A percentile compares a stretch with the other conserved stretches of the same genome.
phyloP scores from a whole-genome alignment of 2,329 filamentous ascomycete genomes.

The Ophiognomonia clavigignenti-juglandacearum region DNA sequence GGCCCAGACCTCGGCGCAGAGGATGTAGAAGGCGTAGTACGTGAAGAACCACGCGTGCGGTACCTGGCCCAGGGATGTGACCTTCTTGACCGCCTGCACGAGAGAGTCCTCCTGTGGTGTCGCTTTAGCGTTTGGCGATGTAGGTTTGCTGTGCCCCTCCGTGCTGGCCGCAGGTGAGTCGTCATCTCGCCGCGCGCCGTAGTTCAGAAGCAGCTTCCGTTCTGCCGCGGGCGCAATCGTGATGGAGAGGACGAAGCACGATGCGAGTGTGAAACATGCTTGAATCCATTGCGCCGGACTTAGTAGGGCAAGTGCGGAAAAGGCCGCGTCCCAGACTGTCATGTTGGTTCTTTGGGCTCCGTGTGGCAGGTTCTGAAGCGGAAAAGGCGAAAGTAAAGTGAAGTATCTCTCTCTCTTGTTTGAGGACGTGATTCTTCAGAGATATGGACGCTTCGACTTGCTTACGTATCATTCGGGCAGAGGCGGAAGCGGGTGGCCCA shows the following conservation, averaged over 20 bases:
- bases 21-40: constrained; percentile 74
- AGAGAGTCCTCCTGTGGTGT: constrained; percentile 19
- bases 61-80: constrained; percentile 50
- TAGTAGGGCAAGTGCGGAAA: neutral
- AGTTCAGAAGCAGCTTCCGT: constrained; percentile 42
- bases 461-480: too few relatives aligned
- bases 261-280: constrained; percentile 40
- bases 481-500: too few relatives aligned
- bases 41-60: constrained; percentile 87
- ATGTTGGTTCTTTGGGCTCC: neutral
- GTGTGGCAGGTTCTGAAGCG: neutral
- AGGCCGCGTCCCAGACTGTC: neutral
- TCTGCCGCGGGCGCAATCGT: constrained; percentile 39
- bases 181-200: constrained; percentile 39
- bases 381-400: too few relatives aligned
- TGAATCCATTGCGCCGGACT: constrained; percentile 35
- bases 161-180: neutral
- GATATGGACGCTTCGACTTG: too few relatives aligned
- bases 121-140: neutral
- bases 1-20: constrained; percentile 70
- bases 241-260: constrained; percentile 35
- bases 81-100: constrained; percentile 24
- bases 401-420: too few relatives aligned
- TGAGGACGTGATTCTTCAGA: too few relatives aligned
- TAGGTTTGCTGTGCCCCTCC: constrained; percentile 7